Conservation (phyloP, 2,329 filamentous ascomycete genomes). For the Cryphonectria japonica region DNA sequence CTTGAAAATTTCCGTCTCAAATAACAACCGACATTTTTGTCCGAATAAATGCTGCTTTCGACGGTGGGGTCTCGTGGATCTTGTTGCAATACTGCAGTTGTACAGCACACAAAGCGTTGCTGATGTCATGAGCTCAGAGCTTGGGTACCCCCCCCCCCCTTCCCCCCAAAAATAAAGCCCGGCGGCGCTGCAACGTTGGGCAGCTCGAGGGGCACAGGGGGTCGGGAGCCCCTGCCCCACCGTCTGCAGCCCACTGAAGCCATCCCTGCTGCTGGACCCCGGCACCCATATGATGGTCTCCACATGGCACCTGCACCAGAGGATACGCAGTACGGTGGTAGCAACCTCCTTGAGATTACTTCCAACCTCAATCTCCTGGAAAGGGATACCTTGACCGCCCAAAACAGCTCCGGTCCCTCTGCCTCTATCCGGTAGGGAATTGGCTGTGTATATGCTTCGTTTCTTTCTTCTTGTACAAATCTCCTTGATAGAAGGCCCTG, state of each 20-base stretch:
- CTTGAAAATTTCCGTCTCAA: not conserved
- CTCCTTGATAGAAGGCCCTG: not conserved
- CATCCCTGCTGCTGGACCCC: conserved; percentile 19
- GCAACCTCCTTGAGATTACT: conserved; percentile 28
- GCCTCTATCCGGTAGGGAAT: not conserved
- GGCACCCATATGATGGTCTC: conserved; percentile 13
- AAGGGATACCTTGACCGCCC: conserved; percentile 26
- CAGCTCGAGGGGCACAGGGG: not conserved
- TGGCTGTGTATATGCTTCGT: conserved; percentile 1
- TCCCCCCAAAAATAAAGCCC: not conserved
- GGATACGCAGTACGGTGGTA: not conserved
- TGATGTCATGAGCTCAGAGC: conserved; percentile 7
- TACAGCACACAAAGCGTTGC: not conserved
- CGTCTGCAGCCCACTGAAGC: conserved; percentile 20
- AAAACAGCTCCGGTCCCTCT: conserved; percentile 12
- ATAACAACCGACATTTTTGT: not conserved
- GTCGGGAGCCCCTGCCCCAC: conserved; percentile 18
- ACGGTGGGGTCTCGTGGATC: not conserved
- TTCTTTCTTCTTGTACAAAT: not conserved
- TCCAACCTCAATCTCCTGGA: conserved; percentile 29
- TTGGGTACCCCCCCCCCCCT: not conserved
- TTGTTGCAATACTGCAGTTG: not conserved
- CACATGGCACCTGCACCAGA: conserved; percentile 19
- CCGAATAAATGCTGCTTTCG: not conserved
- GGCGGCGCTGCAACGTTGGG: not conserved